Conservation (phyloP, 2,329 filamentous ascomycete species). For the Exophiala oligosperma region DNA sequence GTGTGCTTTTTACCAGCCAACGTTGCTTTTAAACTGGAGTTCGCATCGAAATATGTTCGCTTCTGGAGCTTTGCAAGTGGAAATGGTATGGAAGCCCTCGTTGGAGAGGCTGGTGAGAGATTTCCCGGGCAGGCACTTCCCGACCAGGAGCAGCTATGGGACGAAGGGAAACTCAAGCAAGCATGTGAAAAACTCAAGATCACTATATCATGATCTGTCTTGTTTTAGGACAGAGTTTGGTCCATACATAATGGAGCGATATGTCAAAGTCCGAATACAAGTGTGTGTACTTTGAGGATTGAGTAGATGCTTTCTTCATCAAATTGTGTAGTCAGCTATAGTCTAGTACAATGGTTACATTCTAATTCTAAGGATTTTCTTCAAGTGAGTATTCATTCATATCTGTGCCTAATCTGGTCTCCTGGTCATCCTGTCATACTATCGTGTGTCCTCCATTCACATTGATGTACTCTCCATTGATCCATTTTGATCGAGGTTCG, state of each 20-base stretch:
- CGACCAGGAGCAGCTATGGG: conserved; percentile 34
- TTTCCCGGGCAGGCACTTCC: conserved; percentile 40
- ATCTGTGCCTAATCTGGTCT: too few relatives aligned
- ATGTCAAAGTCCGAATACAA: too few relatives aligned
- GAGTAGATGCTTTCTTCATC: too few relatives aligned
- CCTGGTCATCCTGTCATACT: background rate
- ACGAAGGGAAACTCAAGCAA: conserved; percentile 25
- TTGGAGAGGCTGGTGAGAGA: conserved; percentile 39
- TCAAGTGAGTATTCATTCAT: too few relatives aligned
- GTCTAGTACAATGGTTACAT: too few relatives aligned
- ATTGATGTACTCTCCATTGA: conserved; percentile 45
- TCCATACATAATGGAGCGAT: too few relatives aligned
- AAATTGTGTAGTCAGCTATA: too few relatives aligned
- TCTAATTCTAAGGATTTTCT: too few relatives aligned
- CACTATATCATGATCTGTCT: background rate
- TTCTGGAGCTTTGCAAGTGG: conserved; percentile 52
- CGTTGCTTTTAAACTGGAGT: conserved; percentile 46
- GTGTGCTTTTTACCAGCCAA: conserved; percentile 51
- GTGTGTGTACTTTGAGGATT: too few relatives aligned
- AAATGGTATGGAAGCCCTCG: conserved; percentile 49
- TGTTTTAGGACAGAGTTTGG: too few relatives aligned
- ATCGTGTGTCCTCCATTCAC: conserved; percentile 37
- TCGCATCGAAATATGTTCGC: conserved; percentile 50
- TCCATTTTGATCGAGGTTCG: conserved; percentile 48
- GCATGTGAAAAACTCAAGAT: conserved; percentile 1